Evolutionary conservation across 164 flowering plant species (phyloP).

Genomic region (Chimonanthus praecox): DNA sequence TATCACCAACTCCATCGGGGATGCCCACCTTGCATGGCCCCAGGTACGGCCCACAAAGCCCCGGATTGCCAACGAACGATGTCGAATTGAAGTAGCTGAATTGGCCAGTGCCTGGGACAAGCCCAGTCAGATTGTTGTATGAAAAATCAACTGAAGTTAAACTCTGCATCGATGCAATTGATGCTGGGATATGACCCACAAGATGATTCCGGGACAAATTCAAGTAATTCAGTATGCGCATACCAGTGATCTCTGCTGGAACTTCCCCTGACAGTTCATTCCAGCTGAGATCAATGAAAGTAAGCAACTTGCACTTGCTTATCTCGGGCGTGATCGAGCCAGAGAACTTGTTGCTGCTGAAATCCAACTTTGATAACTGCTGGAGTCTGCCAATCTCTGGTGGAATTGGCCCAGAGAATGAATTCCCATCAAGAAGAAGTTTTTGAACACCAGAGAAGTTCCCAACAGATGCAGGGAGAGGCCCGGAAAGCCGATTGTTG

Average conservation of each 20-base stretch:
- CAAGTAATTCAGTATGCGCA: conserved; percentile 82
- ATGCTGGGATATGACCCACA: conserved; percentile 64
- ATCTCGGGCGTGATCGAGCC: conserved; percentile 70
- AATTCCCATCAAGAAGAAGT: conserved; percentile 83
- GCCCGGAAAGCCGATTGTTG: conserved; percentile 69
- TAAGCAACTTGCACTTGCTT: conserved; percentile 69
- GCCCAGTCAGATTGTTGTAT: conserved; percentile 81
- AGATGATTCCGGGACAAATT: conserved; percentile 82
- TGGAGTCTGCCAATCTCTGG: conserved; percentile 70
- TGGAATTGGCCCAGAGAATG: conserved; percentile 71
- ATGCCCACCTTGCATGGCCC: conserved; percentile 73
- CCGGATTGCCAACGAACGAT: conserved; percentile 84
- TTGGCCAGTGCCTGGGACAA: conserved; percentile 90
- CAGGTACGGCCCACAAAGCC: conserved; percentile 83
- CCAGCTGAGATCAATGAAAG: conserved; percentile 80
- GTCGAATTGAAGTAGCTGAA: conserved; percentile 93
- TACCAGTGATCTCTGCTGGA: conserved; percentile 65
- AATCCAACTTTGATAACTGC: conserved; percentile 88
- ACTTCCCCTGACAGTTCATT: conserved; percentile 77
- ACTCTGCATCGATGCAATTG: conserved; percentile 84
- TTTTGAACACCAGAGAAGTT: conserved; percentile 84
- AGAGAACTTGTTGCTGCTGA: conserved; percentile 67
- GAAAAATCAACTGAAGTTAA: conserved; percentile 91
- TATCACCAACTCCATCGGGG: conserved; percentile 32
- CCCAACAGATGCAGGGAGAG: conserved; percentile 69